Conservation (phyloP, 108 stramenopile species). For the Nannochloropsis salina region DNA sequence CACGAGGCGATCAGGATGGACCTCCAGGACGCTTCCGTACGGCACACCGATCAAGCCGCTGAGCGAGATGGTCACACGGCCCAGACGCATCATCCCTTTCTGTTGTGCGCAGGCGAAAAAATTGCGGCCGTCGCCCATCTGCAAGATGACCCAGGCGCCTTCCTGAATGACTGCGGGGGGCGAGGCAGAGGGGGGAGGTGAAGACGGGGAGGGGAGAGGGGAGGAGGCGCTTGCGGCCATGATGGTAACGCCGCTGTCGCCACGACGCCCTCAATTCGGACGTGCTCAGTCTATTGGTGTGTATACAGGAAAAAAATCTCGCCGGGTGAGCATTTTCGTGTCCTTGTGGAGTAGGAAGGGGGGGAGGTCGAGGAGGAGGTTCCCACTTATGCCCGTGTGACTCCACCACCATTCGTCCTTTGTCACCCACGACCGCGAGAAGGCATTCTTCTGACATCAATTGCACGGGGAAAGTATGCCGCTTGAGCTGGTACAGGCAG, state of each 20-base stretch:
- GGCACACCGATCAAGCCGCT: constrained; percentile 18
- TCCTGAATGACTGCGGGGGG: not conserved
- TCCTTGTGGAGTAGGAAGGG: too few relatives aligned
- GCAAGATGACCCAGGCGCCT: not conserved
- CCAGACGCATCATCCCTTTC: not conserved
- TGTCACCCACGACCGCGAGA: too few relatives aligned
- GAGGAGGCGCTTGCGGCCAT: not conserved
- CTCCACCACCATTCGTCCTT: too few relatives aligned
- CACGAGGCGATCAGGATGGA: not conserved
- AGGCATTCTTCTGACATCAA: too few relatives aligned
- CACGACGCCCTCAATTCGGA: too few relatives aligned
- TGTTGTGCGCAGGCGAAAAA: not conserved
- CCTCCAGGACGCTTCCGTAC: constrained; percentile 21
- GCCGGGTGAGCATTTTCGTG: too few relatives aligned
- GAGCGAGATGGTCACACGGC: not conserved
- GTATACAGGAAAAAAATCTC: too few relatives aligned
- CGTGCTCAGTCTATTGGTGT: too few relatives aligned
- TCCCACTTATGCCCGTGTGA: too few relatives aligned
- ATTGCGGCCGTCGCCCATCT: not conserved
- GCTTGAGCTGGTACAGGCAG: too few relatives aligned
- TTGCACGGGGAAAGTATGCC: too few relatives aligned
- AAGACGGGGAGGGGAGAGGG: not conserved
- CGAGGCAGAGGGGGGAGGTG: not conserved
- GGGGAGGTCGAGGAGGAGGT: too few relatives aligned
- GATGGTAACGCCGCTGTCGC: not conserved